Evolutionary conservation across 305 asterid genomes (phyloP).

Genomic region (Solanum chacoense): DNA sequence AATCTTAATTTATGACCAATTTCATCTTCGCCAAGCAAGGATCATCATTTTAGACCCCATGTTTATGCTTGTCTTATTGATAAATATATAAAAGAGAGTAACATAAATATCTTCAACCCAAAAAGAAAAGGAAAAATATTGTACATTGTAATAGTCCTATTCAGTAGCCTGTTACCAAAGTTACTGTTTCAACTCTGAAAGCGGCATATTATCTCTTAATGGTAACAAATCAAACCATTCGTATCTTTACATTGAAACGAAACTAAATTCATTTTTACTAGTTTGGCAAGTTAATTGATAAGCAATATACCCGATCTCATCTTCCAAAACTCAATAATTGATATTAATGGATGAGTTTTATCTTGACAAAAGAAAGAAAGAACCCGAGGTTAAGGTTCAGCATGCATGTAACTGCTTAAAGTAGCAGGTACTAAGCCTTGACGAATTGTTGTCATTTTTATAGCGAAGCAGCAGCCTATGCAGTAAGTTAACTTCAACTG

Average conservation of each 20-base stretch:
- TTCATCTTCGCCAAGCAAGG: background rate
- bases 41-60: background rate
- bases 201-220: background rate
- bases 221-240: background rate
- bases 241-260: background rate
- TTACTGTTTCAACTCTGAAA: background rate
- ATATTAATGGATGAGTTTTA: background rate
- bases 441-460: background rate
- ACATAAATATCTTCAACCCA: background rate
- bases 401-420: background rate
- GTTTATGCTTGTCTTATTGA: background rate
- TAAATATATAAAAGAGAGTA: background rate
- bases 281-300: background rate
- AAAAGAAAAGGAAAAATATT: background rate
- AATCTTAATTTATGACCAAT: background rate
- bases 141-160: background rate
- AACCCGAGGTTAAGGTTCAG: background rate
- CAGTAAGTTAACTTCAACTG: background rate
- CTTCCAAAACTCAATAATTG: background rate
- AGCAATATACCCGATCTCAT: background rate
- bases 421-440: background rate
- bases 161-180: background rate
- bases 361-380: background rate
- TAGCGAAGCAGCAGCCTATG: background rate
- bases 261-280: background rate